These are phyloP conservation scores for Gymnopilus junonius DNA, from an alignment of 768 basidiomycete genomes.

Conservation along the genomic window DNA sequence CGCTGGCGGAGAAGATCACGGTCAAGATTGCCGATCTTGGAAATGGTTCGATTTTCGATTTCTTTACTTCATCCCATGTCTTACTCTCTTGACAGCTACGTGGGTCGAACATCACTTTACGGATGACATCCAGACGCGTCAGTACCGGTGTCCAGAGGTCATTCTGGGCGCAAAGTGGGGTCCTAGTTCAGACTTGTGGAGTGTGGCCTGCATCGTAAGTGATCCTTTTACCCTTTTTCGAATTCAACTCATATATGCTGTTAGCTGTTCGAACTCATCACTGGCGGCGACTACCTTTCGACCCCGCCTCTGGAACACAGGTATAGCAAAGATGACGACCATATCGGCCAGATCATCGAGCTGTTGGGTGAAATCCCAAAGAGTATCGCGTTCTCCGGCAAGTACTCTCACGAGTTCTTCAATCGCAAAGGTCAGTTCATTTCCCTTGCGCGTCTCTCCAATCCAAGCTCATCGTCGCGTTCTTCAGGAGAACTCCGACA, in stretches of 20 bases:
- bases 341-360: constrained; percentile 98
- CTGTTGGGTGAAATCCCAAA: constrained; percentile 90
- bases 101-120: constrained; percentile 97
- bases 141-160: constrained; percentile 97
- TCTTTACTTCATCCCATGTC: constrained; percentile 1
- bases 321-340: constrained; percentile 96
- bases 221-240: background rate
- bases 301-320: constrained; percentile 93
- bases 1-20: constrained; percentile 64
- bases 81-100: constrained; percentile 53
- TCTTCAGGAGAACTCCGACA: constrained; percentile 79
- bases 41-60: constrained; percentile 64
- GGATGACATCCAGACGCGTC: constrained; percentile 97
- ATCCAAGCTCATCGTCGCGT: too few species aligned
- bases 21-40: constrained; percentile 99
- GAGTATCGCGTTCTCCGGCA: constrained; percentile 83
- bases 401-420: constrained; percentile 95
- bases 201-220: constrained; percentile 90
- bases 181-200: constrained; percentile 95
- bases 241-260: background rate
- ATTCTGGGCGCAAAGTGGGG: constrained; percentile 97
- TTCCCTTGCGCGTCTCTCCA: too few species aligned
- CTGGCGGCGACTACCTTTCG: constrained; percentile 99
- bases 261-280: constrained; percentile 93
- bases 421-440: constrained; percentile 78